phyloP scores from a whole-genome alignment of 495 filamentous ascomycete species.

The Podospora comata region DNA sequence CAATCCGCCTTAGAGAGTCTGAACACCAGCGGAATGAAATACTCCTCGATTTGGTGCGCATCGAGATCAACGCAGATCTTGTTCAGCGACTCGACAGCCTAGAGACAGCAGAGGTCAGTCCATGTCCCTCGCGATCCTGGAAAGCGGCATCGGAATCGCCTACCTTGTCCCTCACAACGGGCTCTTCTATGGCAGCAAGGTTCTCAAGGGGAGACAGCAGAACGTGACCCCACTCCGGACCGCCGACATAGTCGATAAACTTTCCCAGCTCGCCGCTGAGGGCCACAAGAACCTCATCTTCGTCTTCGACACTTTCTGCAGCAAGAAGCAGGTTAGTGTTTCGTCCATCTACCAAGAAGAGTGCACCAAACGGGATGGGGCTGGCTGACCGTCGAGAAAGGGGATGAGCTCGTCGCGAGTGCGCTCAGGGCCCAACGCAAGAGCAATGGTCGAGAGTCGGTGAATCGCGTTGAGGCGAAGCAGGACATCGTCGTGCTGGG shows the following conservation, averaged over 20 bases:
- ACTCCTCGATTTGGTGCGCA: constrained; percentile 87
- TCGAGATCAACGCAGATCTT: constrained; percentile 94
- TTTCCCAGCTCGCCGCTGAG: constrained; percentile 92
- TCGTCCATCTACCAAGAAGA: constrained; percentile 4
- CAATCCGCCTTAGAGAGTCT: constrained; percentile 98
- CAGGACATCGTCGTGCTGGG: constrained; percentile 93
- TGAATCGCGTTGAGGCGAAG: constrained; percentile 97
- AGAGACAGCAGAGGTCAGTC: constrained; percentile 24
- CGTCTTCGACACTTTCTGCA: constrained; percentile 95
- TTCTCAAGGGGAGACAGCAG: constrained; percentile 96
- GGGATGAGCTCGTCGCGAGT: constrained; percentile 97
- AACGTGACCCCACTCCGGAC: constrained; percentile 89
- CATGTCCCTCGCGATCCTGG: not conserved
- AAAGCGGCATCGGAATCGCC: constrained; percentile 9
- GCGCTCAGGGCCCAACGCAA: constrained; percentile 89
- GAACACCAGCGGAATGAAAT: constrained; percentile 90
- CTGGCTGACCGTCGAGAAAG: constrained; percentile 83
- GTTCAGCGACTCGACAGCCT: constrained; percentile 98
- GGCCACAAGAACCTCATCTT: constrained; percentile 96
- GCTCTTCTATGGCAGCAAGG: constrained; percentile 95
- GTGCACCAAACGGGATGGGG: constrained; percentile 13
- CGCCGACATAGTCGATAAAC: constrained; percentile 97
- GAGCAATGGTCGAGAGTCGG: constrained; percentile 93
- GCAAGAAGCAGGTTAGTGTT: constrained; percentile 24
- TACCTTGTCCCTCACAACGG: constrained; percentile 95